Evolutionary conservation across 1,139 yeast genomes (phyloP).

Genomic region (Yamadazyma friedrichii): DNA sequence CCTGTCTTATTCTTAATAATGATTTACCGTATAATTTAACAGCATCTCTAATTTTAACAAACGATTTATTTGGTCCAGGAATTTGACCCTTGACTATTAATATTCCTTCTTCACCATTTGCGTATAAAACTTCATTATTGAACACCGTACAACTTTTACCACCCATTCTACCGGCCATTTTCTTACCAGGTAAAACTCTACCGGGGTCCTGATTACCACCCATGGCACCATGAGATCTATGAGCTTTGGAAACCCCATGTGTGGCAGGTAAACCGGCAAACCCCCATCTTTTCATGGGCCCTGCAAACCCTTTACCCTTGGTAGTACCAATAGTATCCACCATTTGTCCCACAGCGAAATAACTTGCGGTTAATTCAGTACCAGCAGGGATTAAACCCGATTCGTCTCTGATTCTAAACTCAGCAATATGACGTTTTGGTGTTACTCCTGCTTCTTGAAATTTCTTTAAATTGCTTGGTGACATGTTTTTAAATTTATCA

Average conservation of each 20-base stretch:
- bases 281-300: constrained; percentile 97
- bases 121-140: constrained; percentile 74
- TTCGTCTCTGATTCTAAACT: constrained; percentile 72
- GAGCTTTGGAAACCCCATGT: constrained; percentile 94
- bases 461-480: constrained; percentile 71
- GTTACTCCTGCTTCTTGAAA: constrained; percentile 79
- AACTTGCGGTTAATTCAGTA: constrained; percentile 76
- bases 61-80: constrained; percentile 83
- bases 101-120: constrained; percentile 78
- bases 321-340: constrained; percentile 78
- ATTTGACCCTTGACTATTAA: constrained; percentile 85
- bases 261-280: constrained; percentile 88
- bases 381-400: constrained; percentile 75
- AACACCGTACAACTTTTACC: constrained; percentile 68
- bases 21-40: constrained; percentile 43
- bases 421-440: constrained; percentile 74
- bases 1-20: constrained; percentile 16
- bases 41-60: constrained; percentile 78
- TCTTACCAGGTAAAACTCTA: constrained; percentile 93
- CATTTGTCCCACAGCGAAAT: constrained; percentile 76
- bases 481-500: constrained; percentile 61
- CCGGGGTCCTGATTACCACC: constrained; percentile 97
- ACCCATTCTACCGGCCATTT: constrained; percentile 99
- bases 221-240: constrained; percentile 96
- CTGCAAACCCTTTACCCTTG: constrained; percentile 97